Evolutionary conservation across 2,329 filamentous ascomycete genomes (phyloP), one percentile per base, ranked within the genome.

Genomic region (Xylariaceae sp.): DNA sequence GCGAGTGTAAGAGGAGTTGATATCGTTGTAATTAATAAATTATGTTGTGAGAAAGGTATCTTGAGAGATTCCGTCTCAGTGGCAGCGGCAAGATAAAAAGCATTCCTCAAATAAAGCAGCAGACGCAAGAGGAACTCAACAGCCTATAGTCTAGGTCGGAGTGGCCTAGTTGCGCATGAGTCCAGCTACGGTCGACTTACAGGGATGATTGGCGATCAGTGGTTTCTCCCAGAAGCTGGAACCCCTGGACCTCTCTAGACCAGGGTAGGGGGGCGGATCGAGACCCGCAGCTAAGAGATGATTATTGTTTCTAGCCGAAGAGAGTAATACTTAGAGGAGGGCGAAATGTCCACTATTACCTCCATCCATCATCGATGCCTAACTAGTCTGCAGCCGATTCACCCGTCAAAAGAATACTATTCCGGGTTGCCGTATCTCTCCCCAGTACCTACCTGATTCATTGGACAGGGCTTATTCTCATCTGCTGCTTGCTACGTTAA

Each of bases 151-250:
- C 53, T 51, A 61, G 50, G 58, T 58, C 50, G 46, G 43, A 50
- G 45, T 48, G 50, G 49, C 41, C 48, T 40, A 26, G 8, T 26
- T 54, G 37, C 37, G 47, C 43, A 50, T 43, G 41, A 53, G 49
- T 12, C 49, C 58, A 60, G 58, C 58, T 60, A 44, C 45, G 17
- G 34, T 56, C 21, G 12, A 33, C 19, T 39, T 33, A 29, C 58
- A 61, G 47, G 58, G 58, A 45, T 61, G 2, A 16, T 6, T n/a
- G 47, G 47, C 31, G 52, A 56, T 59, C 37, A 53, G 48, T 56
- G 43, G 43, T 43, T 49, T 40, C 47, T 44, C 57, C 37, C 57
- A 56, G 29, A 17, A 54, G 58, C 54, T 48, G 54, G 53, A 50
- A 33, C 23, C 50, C 31, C 40, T 49, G 40, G 46, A 44, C 43